These are phyloP conservation scores for Xylariomycetidae sp. DNA, from an alignment of 2,329 filamentous ascomycete species.

Conservation along the genomic window DNA sequence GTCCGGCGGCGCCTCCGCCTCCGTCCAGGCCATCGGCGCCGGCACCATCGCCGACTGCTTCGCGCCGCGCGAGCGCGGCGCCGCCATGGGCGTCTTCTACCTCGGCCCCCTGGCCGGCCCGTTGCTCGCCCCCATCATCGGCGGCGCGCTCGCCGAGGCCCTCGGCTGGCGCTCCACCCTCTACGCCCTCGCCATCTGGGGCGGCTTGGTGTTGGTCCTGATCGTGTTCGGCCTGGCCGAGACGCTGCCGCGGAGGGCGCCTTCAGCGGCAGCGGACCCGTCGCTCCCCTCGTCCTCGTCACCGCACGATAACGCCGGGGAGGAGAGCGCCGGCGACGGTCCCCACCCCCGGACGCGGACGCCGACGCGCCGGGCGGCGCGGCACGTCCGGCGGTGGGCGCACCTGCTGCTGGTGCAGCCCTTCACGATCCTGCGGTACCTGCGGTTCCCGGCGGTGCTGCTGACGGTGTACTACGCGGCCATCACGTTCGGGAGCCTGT, in stretches of 20 bases:
- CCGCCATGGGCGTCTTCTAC: slow-evolving; percentile 80
- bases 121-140: slow-evolving; percentile 68
- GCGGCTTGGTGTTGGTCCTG: slow-evolving; percentile 48
- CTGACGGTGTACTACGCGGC: slow-evolving; percentile 69
- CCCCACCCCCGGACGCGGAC: slow-evolving; percentile 36
- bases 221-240: slow-evolving; percentile 60
- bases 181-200: slow-evolving; percentile 72
- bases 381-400: slow-evolving; percentile 43
- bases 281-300: background rate
- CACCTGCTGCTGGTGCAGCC: slow-evolving; percentile 66
- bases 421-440: slow-evolving; percentile 61
- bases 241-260: slow-evolving; percentile 41
- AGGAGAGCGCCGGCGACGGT: background rate
- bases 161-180: slow-evolving; percentile 72
- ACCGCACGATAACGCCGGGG: too few species aligned
- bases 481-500: slow-evolving; percentile 70
- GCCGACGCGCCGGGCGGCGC: slow-evolving; percentile 57
- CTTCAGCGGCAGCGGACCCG: background rate
- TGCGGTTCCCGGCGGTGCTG: slow-evolving; percentile 68
- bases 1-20: slow-evolving; percentile 69
- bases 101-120: slow-evolving; percentile 72
- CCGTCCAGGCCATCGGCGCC: slow-evolving; percentile 76
- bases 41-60: slow-evolving; percentile 80
- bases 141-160: slow-evolving; percentile 61
- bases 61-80: slow-evolving; percentile 64